Evolutionary conservation across 495 filamentous ascomycete genomes (phyloP).

Genomic region (Acidomyces sp.): DNA sequence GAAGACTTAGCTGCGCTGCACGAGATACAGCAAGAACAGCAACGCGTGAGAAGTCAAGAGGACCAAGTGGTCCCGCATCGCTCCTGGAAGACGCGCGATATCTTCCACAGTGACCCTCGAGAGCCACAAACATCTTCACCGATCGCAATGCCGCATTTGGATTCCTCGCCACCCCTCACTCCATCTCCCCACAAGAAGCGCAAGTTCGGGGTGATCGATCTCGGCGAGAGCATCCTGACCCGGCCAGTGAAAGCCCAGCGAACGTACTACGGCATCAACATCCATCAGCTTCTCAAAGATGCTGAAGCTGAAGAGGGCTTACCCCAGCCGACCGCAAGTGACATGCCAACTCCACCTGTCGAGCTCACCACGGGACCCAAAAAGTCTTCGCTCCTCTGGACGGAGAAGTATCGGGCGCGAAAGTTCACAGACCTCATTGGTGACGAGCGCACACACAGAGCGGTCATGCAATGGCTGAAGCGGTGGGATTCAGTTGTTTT

Average conservation of each 20-base stretch:
- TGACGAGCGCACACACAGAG: conserved; percentile 85
- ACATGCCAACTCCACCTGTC: conserved; percentile 14
- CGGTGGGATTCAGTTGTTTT: conserved; percentile 89
- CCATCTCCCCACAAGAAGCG: conserved; percentile 34
- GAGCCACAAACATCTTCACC: conserved; percentile 32
- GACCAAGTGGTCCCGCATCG: conserved; percentile 53
- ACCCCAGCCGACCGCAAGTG: conserved; percentile 2
- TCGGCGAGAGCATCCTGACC: conserved; percentile 7
- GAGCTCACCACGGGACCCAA: conserved; percentile 2
- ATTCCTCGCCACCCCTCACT: conserved; percentile 50
- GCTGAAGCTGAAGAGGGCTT: conserved; percentile 20
- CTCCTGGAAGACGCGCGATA: conserved; percentile 43
- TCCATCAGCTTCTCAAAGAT: conserved; percentile 65
- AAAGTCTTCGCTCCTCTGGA: conserved; percentile 28
- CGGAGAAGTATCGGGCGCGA: conserved; percentile 56
- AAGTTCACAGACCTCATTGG: conserved; percentile 89
- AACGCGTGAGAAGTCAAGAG: conserved; percentile 35
- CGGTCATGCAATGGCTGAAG: conserved; percentile 87
- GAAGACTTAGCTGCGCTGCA: conserved; percentile 53
- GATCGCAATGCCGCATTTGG: conserved; percentile 47
- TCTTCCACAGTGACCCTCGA: conserved; percentile 49
- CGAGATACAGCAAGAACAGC: conserved; percentile 35
- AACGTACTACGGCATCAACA: conserved; percentile 83
- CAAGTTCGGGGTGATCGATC: conserved; percentile 12
- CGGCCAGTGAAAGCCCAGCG: conserved; percentile 58